Evolutionary conservation across 2,329 filamentous ascomycete species (phyloP).

Genomic region (Elsinoe ampelina): DNA sequence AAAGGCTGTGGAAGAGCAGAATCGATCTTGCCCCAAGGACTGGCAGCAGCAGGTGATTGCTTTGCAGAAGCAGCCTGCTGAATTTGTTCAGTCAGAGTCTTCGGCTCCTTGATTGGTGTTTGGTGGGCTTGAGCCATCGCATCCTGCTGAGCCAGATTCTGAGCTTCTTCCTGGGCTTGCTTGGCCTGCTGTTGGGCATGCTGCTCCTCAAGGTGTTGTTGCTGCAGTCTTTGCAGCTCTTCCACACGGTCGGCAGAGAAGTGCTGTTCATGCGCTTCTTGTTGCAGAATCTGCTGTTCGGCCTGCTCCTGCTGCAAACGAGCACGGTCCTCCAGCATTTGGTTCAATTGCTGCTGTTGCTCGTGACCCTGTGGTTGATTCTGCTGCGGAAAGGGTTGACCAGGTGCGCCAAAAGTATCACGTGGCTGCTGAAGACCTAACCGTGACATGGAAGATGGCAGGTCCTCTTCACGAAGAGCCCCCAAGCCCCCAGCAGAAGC

Average conservation of each 20-base stretch:
- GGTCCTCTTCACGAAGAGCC: conserved; percentile 52
- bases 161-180: conserved; percentile 20
- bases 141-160: conserved; percentile 20
- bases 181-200: conserved; percentile 13
- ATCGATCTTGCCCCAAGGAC: conserved; percentile 51
- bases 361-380: conserved; percentile 24
- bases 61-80: conserved; percentile 61
- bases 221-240: conserved; percentile 64
- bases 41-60: conserved; percentile 42
- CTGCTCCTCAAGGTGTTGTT: conserved; percentile 20
- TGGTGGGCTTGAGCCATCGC: conserved; percentile 24
- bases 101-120: conserved; percentile 32
- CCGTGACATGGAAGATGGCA: conserved; percentile 55
- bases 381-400: conserved; percentile 37
- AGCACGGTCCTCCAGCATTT: conserved; percentile 53
- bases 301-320: conserved; percentile 54
- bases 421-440: conserved; percentile 45
- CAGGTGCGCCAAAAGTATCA: conserved; percentile 39
- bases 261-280: conserved; percentile 39
- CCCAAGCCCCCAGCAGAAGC: conserved; percentile 26
- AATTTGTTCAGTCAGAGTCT: conserved; percentile 75
- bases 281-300: conserved; percentile 40
- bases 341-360: conserved; percentile 46
- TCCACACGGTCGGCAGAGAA: conserved; percentile 56
- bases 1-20: conserved; percentile 67